Conservation (phyloP, 1,139 yeast species). For the Candida neerlandica region DNA sequence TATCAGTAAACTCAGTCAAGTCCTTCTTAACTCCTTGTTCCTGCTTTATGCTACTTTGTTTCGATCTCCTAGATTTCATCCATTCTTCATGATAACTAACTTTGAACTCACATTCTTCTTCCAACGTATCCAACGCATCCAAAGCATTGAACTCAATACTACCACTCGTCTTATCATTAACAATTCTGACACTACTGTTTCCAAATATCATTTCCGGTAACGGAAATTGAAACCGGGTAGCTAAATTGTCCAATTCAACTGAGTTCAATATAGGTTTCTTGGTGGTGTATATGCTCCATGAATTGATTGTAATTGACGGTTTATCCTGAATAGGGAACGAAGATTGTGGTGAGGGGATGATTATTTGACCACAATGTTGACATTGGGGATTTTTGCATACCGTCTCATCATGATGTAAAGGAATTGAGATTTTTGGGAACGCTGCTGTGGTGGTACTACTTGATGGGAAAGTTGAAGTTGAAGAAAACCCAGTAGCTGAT, state of each 20-base stretch:
- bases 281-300: slow-evolving; percentile 76
- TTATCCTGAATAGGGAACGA: slow-evolving; percentile 60
- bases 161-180: slow-evolving; percentile 19
- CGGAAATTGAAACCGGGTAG: slow-evolving; percentile 66
- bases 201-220: slow-evolving; percentile 98
- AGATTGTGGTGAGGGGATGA: slow-evolving; percentile 73
- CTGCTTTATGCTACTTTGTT: slow-evolving; percentile 26
- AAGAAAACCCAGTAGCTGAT: background rate
- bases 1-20: slow-evolving; percentile 41
- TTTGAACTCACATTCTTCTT: slow-evolving; percentile 39
- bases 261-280: slow-evolving; percentile 79
- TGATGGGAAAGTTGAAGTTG: slow-evolving; percentile 5
- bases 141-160: slow-evolving; percentile 68
- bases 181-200: slow-evolving; percentile 66
- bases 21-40: slow-evolving; percentile 32
- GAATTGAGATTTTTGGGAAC: slow-evolving; percentile 11
- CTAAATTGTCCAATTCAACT: slow-evolving; percentile 67
- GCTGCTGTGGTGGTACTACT: slow-evolving; percentile 6
- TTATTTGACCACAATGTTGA: slow-evolving; percentile 65
- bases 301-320: slow-evolving; percentile 66
- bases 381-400: slow-evolving; percentile 57
- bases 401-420: slow-evolving; percentile 15
- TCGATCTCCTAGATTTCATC: slow-evolving; percentile 63
- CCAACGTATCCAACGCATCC: slow-evolving; percentile 76
- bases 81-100: slow-evolving; percentile 92